Conservation (phyloP, 2,329 filamentous ascomycete species). For the Fusarium stilboides region DNA sequence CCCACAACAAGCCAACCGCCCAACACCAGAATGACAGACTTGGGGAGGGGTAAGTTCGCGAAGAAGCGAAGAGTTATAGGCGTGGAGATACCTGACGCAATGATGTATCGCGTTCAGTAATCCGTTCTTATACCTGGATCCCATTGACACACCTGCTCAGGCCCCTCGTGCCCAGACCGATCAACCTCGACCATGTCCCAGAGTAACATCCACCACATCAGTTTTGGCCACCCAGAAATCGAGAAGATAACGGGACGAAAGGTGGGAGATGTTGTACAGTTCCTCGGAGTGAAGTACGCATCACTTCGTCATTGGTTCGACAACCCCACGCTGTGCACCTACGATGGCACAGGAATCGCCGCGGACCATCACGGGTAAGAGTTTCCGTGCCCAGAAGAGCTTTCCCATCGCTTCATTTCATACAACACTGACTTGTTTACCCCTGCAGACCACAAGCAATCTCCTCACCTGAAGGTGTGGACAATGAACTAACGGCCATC, state of each 20-base stretch:
- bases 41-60: no score
- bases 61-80: no score
- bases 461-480: not conserved
- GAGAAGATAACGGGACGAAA: no score
- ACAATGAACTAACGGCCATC: slow-evolving; percentile 12
- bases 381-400: no score
- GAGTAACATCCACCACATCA: not conserved
- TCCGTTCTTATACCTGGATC: no score
- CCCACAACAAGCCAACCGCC: no score
- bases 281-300: slow-evolving; percentile 24
- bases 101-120: no score
- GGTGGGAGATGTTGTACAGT: slow-evolving; percentile 1
- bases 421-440: not conserved
- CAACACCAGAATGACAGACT: no score
- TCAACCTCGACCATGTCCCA: no score
- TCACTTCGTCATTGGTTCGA: slow-evolving; percentile 14
- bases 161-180: no score
- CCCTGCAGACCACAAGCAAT: slow-evolving; percentile 16
- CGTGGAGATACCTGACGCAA: no score
- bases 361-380: slow-evolving; percentile 16
- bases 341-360: slow-evolving; percentile 3
- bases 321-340: not conserved
- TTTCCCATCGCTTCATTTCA: not conserved
- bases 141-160: no score
- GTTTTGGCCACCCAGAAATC: not conserved